Conservation (phyloP, 345 rosid species). For the Zanthoxylum bungeanum region DNA sequence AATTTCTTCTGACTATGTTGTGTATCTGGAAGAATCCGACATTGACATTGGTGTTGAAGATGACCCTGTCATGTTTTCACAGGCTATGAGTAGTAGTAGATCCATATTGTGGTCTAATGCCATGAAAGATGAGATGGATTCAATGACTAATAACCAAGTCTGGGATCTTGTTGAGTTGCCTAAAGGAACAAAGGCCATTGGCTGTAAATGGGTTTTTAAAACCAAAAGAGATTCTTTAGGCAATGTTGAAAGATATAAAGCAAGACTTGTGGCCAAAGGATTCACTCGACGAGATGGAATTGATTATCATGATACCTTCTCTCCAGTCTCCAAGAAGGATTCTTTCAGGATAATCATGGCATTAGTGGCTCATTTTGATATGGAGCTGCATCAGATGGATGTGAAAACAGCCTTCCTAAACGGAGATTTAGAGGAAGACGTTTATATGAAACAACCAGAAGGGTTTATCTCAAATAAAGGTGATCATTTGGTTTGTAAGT, state of each 20-base stretch:
- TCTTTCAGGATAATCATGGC: background rate
- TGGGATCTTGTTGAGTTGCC: background rate
- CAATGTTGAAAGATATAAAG: background rate
- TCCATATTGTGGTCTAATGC: background rate
- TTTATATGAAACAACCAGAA: too few relatives aligned
- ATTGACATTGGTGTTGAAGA: background rate
- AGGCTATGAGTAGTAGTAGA: background rate
- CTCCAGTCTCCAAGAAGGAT: too few relatives aligned
- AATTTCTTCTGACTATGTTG: constrained; percentile 26
- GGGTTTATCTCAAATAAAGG: background rate
- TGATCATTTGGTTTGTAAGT: background rate
- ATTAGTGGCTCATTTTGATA: background rate
- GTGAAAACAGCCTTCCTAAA: background rate
- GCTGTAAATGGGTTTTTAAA: background rate
- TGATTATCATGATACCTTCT: background rate
- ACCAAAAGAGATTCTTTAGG: background rate
- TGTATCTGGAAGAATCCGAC: constrained; percentile 5
- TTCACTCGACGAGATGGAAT: background rate
- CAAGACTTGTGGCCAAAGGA: background rate
- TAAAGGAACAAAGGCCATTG: background rate
- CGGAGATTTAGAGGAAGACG: background rate
- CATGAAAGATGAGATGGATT: background rate
- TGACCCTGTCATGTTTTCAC: background rate
- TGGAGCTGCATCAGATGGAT: too few relatives aligned
- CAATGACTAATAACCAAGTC: background rate